Evolutionary conservation across 768 basidiomycete species (phyloP).

Genomic region (Lactarius sanguifluus): DNA sequence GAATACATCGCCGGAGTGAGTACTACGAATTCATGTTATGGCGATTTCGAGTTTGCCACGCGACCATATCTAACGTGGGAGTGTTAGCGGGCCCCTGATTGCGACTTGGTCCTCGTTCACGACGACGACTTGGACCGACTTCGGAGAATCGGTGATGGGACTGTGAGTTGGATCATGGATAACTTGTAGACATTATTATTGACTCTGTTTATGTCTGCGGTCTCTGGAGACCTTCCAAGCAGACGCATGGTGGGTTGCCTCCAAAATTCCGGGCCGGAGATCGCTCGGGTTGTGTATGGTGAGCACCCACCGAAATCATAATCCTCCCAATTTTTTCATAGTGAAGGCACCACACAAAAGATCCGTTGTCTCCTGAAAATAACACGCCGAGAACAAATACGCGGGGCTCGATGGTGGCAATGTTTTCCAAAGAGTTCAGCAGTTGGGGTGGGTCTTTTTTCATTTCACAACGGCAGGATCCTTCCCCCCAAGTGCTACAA

Average conservation of each 20-base stretch:
- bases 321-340: neutral
- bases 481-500: neutral
- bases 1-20: neutral
- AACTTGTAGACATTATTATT: neutral
- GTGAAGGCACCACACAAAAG: neutral
- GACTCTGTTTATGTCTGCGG: neutral
- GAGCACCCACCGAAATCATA: neutral
- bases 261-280: neutral
- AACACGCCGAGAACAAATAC: neutral
- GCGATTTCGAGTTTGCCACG: neutral
- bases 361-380: neutral
- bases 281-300: neutral
- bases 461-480: neutral
- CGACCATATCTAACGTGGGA: neutral
- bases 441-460: neutral
- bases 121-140: neutral
- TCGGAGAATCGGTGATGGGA: neutral
- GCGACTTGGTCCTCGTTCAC: neutral
- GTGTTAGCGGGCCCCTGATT: neutral
- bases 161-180: neutral
- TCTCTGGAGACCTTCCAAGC: neutral
- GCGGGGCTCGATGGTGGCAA: neutral
- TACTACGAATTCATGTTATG: neutral
- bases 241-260: neutral
- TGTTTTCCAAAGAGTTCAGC: neutral